Base-by-base conservation (phyloP, 306 rosid genomes). In the Pachyrhizus erosus region DNA sequence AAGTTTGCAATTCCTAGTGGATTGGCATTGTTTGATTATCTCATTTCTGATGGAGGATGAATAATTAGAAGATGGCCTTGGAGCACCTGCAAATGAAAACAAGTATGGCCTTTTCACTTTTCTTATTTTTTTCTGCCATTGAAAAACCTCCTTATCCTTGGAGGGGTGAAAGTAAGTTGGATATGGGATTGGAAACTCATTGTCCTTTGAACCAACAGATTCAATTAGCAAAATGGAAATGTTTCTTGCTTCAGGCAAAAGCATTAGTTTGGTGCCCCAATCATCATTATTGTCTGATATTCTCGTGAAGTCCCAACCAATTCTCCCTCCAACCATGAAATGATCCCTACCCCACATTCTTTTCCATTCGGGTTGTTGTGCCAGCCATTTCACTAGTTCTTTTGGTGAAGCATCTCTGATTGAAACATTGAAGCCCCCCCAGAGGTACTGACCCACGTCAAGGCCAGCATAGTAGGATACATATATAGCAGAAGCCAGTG, bases 221-320 rank as follows among this genome's bases (percentile, higher is more conserved):
- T 91, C 93, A 1, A 91, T 88, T 0, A 75, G 55, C 81, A 91
- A 77, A 5, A 89, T 0, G 1, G 91, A 73, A 86, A 89, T 88
- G 75, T 88, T 89, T n/a, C 61, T 85, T 17, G 87, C 73, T 77
- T 83, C 87, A 0, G 96, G 96, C 29, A 91, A 70, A 42, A 83
- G 57, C 93, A 86, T 86, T 1, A 89, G 85, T 39, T 88, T 89
- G 8, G 90, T 83, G 3, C 93, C 96, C 96, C 96, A 91, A 0
- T 54, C 89, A 73, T 81, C 33, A 5, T 89, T 70, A 5, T 76
- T 13, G 0, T 86, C 90, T 8, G 84, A 40, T 64, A 0, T 31
- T 77, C 96, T 88, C 23, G 89, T 85, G 31, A 83, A 89, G 82
- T 91, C 96, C 81, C 70, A 88, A 48, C 85, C 66, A 55, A 85